Conservation (phyloP, 228 moss, liverwort and hornwort genomes). For the Sphagnum magellanicum region DNA sequence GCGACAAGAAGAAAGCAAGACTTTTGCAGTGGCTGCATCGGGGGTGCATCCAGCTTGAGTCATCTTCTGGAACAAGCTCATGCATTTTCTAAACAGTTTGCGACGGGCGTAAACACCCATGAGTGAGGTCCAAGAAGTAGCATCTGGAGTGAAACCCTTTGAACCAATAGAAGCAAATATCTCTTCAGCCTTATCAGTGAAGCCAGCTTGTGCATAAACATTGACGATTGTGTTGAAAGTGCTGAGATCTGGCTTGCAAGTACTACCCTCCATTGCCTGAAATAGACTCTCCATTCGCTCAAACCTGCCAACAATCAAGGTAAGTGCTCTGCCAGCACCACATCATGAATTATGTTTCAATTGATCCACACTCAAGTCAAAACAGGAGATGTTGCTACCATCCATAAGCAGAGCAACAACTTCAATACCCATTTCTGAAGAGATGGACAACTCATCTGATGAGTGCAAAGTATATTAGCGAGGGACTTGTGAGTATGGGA, state of each 20-base stretch:
- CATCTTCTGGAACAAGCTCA: slow-evolving; percentile 68
- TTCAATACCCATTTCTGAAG: too few species aligned
- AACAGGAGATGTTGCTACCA: too few species aligned
- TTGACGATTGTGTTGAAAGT: slow-evolving; percentile 75
- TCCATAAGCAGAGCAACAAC: too few species aligned
- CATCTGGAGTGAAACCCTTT: slow-evolving; percentile 52
- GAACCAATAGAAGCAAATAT: slow-evolving; percentile 36
- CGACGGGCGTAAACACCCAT: slow-evolving; percentile 84
- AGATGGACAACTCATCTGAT: too few species aligned
- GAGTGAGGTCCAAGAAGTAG: slow-evolving; percentile 84
- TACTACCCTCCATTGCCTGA: slow-evolving; percentile 52
- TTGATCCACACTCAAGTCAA: too few species aligned
- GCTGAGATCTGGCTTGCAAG: slow-evolving; percentile 60
- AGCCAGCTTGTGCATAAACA: slow-evolving; percentile 68
- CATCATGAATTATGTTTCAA: too few species aligned
- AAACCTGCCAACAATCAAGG: slow-evolving; percentile 31
- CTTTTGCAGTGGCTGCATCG: slow-evolving; percentile 69
- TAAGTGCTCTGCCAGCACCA: background rate
- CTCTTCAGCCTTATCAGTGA: slow-evolving; percentile 63
- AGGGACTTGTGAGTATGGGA: too few species aligned
- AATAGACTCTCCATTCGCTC: slow-evolving; percentile 68
- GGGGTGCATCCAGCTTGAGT: slow-evolving; percentile 47
- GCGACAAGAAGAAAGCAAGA: slow-evolving; percentile 69
- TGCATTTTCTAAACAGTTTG: slow-evolving; percentile 73
- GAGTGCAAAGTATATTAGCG: too few species aligned